Conservation (phyloP, 2,329 filamentous ascomycete species). For the Scopulariopsis brevicaulis region DNA sequence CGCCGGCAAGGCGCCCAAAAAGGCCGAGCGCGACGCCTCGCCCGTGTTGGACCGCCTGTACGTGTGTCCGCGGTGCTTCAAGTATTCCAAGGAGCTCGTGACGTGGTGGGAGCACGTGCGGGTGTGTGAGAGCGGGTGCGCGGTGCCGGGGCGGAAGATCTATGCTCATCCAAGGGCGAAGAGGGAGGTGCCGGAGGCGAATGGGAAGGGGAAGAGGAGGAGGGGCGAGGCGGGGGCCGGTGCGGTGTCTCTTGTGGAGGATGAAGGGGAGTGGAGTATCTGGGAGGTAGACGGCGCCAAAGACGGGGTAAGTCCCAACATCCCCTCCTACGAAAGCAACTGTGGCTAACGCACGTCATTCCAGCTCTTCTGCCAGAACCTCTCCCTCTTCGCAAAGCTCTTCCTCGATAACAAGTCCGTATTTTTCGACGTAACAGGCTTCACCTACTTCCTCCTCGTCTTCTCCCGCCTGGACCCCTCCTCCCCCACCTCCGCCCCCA, state of each 20-base stretch:
- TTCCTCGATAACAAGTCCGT: slow-evolving; percentile 98
- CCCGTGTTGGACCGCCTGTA: slow-evolving; percentile 59
- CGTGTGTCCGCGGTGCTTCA: slow-evolving; percentile 89
- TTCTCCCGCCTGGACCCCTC: slow-evolving; percentile 44
- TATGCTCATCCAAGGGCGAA: slow-evolving; percentile 46
- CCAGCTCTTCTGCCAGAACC: slow-evolving; percentile 81
- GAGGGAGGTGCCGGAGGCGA: background rate
- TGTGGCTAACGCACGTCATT: slow-evolving; percentile 8
- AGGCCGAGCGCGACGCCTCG: slow-evolving; percentile 12
- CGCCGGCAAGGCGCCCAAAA: background rate
- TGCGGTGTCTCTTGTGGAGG: slow-evolving; percentile 17
- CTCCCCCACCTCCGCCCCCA: slow-evolving; percentile 4
- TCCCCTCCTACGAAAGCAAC: background rate
- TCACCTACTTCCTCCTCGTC: slow-evolving; percentile 88
- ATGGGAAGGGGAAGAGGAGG: slow-evolving; percentile 17
- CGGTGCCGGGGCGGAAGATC: slow-evolving; percentile 57
- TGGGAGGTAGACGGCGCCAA: slow-evolving; percentile 78
- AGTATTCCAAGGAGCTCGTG: slow-evolving; percentile 61
- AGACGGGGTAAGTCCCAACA: background rate
- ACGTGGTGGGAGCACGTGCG: slow-evolving; percentile 47
- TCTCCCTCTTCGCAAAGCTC: slow-evolving; percentile 91
- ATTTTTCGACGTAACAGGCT: slow-evolving; percentile 91
- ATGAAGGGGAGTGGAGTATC: slow-evolving; percentile 70
- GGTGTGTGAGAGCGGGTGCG: slow-evolving; percentile 38
- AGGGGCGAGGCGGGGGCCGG: slow-evolving; percentile 14